These are phyloP conservation scores for Suhomyces guaymorum DNA, from an alignment of 1,139 yeast species.

Conservation along the genomic window DNA sequence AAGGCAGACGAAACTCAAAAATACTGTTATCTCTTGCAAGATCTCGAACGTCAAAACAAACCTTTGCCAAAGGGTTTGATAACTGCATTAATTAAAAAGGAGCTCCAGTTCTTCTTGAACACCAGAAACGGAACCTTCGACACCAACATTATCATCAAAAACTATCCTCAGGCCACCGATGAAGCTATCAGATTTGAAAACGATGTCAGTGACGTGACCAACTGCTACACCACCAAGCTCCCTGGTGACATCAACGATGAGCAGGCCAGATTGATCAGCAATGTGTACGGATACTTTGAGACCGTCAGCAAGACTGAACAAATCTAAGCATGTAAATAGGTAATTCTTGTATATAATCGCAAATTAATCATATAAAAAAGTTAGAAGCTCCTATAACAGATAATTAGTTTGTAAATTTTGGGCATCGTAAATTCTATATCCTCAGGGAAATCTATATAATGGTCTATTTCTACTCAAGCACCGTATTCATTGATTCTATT, in stretches of 20 bases:
- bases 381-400: too few species aligned
- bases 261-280: constrained; percentile 30
- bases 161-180: constrained; percentile 58
- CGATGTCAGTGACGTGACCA: constrained; percentile 49
- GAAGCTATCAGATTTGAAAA: constrained; percentile 67
- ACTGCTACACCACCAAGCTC: constrained; percentile 32
- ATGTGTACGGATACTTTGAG: constrained; percentile 57
- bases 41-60: constrained; percentile 34
- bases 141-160: constrained; percentile 47
- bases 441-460: too few species aligned
- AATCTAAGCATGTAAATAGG: constrained; percentile 14
- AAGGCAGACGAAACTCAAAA: constrained; percentile 40
- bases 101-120: constrained; percentile 39
- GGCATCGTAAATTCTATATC: too few species aligned
- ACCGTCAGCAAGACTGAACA: constrained; percentile 52
- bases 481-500: too few species aligned
- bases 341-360: too few species aligned
- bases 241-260: constrained; percentile 29
- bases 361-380: too few species aligned
- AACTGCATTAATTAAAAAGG: constrained; percentile 56
- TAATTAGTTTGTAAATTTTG: too few species aligned
- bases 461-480: too few species aligned
- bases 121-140: constrained; percentile 46
- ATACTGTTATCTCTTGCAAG: constrained; percentile 45
- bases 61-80: constrained; percentile 58